Conservation (phyloP, 2,329 filamentous ascomycete genomes). For the Lizonia empirigonia region DNA sequence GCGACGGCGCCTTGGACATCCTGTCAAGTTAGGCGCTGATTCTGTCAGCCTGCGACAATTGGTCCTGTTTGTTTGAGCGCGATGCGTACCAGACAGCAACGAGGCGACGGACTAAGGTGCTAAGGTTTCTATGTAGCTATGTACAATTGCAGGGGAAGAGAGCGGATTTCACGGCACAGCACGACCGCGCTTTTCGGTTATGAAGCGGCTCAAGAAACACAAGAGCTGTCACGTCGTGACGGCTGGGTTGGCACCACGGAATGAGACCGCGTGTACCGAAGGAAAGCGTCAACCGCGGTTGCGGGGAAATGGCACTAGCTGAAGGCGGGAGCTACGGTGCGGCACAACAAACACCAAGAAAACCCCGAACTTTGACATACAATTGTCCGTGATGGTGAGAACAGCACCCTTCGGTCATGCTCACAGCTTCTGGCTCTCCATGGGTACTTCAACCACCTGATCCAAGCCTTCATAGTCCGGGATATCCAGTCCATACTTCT, state of each 20-base stretch:
- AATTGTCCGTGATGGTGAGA: neutral
- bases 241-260: slow-evolving; percentile 17
- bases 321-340: slow-evolving; percentile 2
- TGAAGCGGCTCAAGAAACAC: slow-evolving; percentile 17
- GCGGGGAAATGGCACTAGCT: slow-evolving; percentile 12
- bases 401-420: neutral
- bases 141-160: slow-evolving; percentile 6
- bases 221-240: slow-evolving; percentile 12
- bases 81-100: slow-evolving; percentile 4
- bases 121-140: neutral
- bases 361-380: neutral
- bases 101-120: neutral
- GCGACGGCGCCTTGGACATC: slow-evolving; percentile 45
- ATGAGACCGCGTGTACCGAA: slow-evolving; percentile 7
- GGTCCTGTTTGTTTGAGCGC: neutral
- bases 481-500: slow-evolving; percentile 84
- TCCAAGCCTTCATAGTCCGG: slow-evolving; percentile 85
- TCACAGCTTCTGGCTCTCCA: slow-evolving; percentile 34
- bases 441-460: slow-evolving; percentile 78
- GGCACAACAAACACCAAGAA: neutral
- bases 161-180: slow-evolving; percentile 6
- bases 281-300: slow-evolving; percentile 17
- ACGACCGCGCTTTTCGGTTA: slow-evolving; percentile 14
- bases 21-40: slow-evolving; percentile 19
- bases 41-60: slow-evolving; percentile 1